Percentiles rank a stretch among this genome's conserved stretches.
Evolutionary conservation across 1,284 basidiomycete genomes (phyloP).

Genomic region (Irpex rosettiformis): DNA sequence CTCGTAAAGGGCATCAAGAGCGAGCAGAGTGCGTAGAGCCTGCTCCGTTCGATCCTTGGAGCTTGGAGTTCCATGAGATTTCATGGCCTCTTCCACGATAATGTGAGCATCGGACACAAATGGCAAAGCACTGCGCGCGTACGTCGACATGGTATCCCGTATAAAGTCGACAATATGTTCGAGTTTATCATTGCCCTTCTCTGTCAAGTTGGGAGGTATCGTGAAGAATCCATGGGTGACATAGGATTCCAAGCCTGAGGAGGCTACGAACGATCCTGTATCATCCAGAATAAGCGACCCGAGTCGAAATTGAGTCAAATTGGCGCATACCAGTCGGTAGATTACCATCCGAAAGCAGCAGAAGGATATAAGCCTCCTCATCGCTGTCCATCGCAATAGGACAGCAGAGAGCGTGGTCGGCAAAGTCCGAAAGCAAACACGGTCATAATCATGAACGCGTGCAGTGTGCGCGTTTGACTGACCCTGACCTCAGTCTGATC

Average conservation of each 20-base stretch:
- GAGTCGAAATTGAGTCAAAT: not conserved
- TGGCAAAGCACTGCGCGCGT: slow-evolving; percentile 70
- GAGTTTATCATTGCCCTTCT: slow-evolving; percentile 27
- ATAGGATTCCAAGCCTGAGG: slow-evolving; percentile 90
- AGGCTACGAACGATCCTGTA: slow-evolving; percentile 88
- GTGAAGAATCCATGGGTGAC: slow-evolving; percentile 79
- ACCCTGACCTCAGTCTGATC: slow-evolving; percentile 2
- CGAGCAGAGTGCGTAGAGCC: slow-evolving; percentile 40
- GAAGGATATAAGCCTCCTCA: slow-evolving; percentile 61
- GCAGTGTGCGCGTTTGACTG: slow-evolving; percentile 7
- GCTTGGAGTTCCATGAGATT: not conserved
- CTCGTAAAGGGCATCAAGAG: slow-evolving; percentile 80
- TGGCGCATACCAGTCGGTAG: slow-evolving; percentile 56
- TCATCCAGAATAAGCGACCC: not conserved
- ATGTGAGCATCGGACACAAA: slow-evolving; percentile 74
- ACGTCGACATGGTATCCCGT: slow-evolving; percentile 67
- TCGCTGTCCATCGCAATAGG: slow-evolving; percentile 27
- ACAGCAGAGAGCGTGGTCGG: not conserved
- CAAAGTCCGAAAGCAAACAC: not conserved
- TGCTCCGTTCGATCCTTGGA: slow-evolving; percentile 8
- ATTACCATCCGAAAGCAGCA: slow-evolving; percentile 78
- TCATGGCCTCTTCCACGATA: slow-evolving; percentile 26
- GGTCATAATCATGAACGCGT: slow-evolving; percentile 7
- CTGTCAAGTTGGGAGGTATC: slow-evolving; percentile 29
- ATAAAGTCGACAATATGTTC: slow-evolving; percentile 57